Conservation (phyloP, 2,329 filamentous ascomycete genomes). For the Ceratocystis alfenasii region DNA sequence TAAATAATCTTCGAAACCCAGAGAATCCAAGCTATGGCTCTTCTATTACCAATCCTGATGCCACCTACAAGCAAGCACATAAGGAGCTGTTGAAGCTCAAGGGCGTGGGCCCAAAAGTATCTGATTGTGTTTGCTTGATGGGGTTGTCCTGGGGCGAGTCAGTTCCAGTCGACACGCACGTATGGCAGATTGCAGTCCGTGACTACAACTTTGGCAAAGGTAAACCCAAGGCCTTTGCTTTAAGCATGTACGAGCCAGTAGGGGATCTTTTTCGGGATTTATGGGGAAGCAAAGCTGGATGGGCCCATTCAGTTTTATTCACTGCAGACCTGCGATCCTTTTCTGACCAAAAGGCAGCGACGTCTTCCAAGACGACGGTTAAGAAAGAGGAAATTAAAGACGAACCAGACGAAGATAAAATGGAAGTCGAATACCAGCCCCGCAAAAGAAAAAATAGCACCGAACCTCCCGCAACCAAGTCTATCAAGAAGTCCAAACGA, state of each 20-base stretch:
- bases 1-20: slow-evolving; percentile 66
- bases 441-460: slow-evolving; percentile 20
- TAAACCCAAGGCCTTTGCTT: slow-evolving; percentile 75
- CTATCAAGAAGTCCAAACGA: slow-evolving; percentile 11
- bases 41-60: slow-evolving; percentile 25
- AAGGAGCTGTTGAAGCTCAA: slow-evolving; percentile 65
- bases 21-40: slow-evolving; percentile 49
- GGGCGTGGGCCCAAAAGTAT: slow-evolving; percentile 91
- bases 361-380: slow-evolving; percentile 20
- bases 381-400: slow-evolving; percentile 25
- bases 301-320: slow-evolving; percentile 95
- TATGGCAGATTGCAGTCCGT: slow-evolving; percentile 94
- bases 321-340: slow-evolving; percentile 85
- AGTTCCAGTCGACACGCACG: slow-evolving; percentile 92
- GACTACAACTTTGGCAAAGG: slow-evolving; percentile 88
- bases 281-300: slow-evolving; percentile 90
- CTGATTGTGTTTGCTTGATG: slow-evolving; percentile 94
- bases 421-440: slow-evolving; percentile 27
- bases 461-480: neutral
- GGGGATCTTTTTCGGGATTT: slow-evolving; percentile 78
- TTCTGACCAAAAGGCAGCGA: slow-evolving; percentile 44
- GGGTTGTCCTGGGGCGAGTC: slow-evolving; percentile 91
- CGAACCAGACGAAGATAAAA: slow-evolving; percentile 23
- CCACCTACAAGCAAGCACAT: slow-evolving; percentile 69
- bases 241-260: slow-evolving; percentile 77